These are phyloP conservation scores for Aspergillus udagawae DNA, from an alignment of 2,329 filamentous ascomycete genomes.

Conservation along the genomic window DNA sequence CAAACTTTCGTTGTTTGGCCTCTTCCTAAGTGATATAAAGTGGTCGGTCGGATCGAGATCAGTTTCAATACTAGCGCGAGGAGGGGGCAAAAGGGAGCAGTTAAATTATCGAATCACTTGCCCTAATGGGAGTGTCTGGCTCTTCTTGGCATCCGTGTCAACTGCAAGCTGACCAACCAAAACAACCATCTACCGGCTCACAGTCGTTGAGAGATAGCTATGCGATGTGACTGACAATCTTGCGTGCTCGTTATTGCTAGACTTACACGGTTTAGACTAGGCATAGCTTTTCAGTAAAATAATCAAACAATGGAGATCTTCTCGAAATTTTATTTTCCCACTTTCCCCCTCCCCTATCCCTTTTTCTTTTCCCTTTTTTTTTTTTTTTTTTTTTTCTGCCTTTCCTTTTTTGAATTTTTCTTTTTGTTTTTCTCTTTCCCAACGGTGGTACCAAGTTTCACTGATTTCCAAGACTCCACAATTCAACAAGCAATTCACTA, in stretches of 20 bases:
- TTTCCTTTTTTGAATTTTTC: background rate
- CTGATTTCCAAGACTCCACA: background rate
- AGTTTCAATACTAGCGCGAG: background rate
- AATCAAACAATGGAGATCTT: background rate
- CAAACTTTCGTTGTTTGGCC: background rate
- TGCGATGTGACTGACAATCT: background rate
- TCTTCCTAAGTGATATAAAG: background rate
- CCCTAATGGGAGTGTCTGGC: background rate
- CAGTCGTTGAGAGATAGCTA: background rate
- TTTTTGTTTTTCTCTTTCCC: no score
- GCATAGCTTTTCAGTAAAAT: background rate
- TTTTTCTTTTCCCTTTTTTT: no score
- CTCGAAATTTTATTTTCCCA: background rate
- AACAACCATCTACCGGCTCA: background rate
- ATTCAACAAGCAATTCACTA: background rate
- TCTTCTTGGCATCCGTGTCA: background rate
- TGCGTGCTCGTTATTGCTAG: background rate
- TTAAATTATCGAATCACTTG: background rate
- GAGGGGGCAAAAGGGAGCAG: background rate
- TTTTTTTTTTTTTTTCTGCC: no score
- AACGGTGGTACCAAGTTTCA: background rate
- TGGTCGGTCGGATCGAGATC: background rate
- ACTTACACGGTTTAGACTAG: background rate
- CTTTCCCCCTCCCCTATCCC: no score
- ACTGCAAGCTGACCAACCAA: background rate